These are phyloP conservation scores for Aspergillus arachidicola DNA, from an alignment of 2,329 filamentous ascomycete genomes.

Conservation along the genomic window DNA sequence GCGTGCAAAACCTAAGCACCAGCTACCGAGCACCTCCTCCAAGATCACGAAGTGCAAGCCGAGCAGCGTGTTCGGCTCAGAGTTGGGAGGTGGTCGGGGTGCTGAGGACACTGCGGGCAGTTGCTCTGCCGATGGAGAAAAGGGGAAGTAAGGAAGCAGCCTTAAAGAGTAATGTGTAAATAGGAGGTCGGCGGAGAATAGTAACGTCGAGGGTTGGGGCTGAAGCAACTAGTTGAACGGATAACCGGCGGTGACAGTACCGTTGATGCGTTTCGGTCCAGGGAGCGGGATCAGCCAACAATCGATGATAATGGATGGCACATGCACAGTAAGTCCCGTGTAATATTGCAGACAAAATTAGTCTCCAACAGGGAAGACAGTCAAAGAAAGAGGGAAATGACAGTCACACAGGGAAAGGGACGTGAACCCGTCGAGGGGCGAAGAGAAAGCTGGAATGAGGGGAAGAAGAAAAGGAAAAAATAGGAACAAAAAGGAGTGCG, in stretches of 20 bases:
- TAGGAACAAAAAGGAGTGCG: constrained; percentile 14
- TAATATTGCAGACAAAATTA: background rate
- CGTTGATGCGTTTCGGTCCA: constrained; percentile 21
- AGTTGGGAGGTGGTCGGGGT: constrained; percentile 16
- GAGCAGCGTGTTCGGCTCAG: constrained; percentile 10
- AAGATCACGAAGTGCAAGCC: constrained; percentile 9
- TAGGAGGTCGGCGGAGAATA: constrained; percentile 27
- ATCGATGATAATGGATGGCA: background rate
- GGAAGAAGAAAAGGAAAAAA: constrained; percentile 8
- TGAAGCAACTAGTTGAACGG: constrained; percentile 22
- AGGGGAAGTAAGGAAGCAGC: constrained; percentile 22
- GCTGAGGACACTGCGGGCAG: constrained; percentile 10
- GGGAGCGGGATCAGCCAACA: constrained; percentile 10
- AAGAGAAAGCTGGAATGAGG: constrained; percentile 4
- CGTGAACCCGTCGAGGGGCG: constrained; percentile 3
- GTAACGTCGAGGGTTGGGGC: constrained; percentile 13
- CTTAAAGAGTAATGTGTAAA: constrained; percentile 41
- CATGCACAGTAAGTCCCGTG: background rate
- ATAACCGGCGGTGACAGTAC: constrained; percentile 21
- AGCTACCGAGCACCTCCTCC: constrained; percentile 9
- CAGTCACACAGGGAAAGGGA: background rate
- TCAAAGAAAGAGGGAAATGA: constrained; percentile 5
- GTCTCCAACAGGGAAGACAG: background rate
- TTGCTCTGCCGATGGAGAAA: constrained; percentile 15
- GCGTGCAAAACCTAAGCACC: constrained; percentile 14